A percentile compares a stretch with the other conserved stretches of the same genome.
phyloP scores from a whole-genome alignment of 176 grass and related monocot genomes.

The Cymbopogon citratus region DNA sequence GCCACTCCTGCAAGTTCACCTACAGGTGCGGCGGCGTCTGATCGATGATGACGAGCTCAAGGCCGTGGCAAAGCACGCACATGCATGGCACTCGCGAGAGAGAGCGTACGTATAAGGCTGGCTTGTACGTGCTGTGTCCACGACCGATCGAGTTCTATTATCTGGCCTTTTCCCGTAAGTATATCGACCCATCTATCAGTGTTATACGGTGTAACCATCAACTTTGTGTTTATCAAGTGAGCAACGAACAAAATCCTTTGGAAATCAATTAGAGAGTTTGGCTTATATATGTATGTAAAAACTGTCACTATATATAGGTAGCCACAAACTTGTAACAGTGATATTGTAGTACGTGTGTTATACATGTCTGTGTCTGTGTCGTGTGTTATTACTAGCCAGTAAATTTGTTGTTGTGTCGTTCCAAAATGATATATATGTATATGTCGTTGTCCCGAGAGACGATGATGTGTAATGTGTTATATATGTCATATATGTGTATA shows the following conservation, averaged over 20 bases:
- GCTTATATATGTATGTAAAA: background rate
- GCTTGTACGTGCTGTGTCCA: background rate
- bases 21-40: slow-evolving; percentile 58
- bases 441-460: background rate
- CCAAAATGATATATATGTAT: background rate
- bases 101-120: background rate
- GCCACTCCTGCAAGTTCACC: slow-evolving; percentile 38
- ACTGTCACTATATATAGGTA: background rate
- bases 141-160: too few species aligned
- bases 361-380: background rate
- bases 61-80: background rate
- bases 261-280: background rate
- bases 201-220: background rate
- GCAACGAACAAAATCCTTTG: background rate
- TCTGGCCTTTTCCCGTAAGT: background rate
- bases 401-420: background rate
- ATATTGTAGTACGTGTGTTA: background rate
- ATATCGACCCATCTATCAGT: background rate
- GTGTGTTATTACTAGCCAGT: background rate
- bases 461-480: background rate
- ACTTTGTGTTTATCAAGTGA: background rate
- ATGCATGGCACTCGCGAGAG: background rate
- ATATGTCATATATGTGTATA: background rate
- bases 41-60: background rate
- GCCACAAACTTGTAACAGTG: background rate